Evolutionary conservation across 2,329 filamentous ascomycete species (phyloP), one percentile per base, ranked within the genome.

Genomic region (Passalora sequoiae): DNA sequence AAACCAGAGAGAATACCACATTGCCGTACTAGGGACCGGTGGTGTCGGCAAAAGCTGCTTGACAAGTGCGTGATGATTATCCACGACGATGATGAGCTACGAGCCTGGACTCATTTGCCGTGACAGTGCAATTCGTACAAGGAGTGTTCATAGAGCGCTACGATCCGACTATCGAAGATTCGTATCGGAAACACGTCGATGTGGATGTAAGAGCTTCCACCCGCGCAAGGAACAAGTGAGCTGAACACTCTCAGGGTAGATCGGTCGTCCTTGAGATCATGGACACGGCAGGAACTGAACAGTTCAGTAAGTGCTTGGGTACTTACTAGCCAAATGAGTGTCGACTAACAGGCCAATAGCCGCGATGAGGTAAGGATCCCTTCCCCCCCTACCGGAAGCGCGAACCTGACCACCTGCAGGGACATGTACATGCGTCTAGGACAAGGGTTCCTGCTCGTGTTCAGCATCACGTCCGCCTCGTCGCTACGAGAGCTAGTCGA

Each of bases 391-490:
- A 45, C 9, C 21, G 33, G 30, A 40, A 31, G 25, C 17, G 17
- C 13, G 19, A 8, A 35, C 27, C 42, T 22, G 30, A 40, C 35
- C 77, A 29, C 16, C 10, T 30, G 5, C 38, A 55, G 86, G 61
- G 86, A 92, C 63, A 74, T 91, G 33, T 92, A 94, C 71, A 94
- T 95, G 86, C 92, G 92, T 64, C 86, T 88, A 28, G 88, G 88
- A 43, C 87, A 94, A 68, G 88, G 89, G 0, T 95, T 95, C 64
- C 77, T 95, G 43, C 76, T 95, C 27, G 89, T 94, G 45, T 95
- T 94, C 69, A 91, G 85, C 67, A 94, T 94, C 61, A 91, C 87
- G 13, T 92, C 86, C 49, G 74, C 77, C 49, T 86, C 86, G 24
- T 94, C 87, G n/a, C 74, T 95, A 29, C 78, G 81, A 56, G 88